phyloP scores from a whole-genome alignment of 192 early-diverging fungal genomes.

The Powellomyces hirtus region DNA sequence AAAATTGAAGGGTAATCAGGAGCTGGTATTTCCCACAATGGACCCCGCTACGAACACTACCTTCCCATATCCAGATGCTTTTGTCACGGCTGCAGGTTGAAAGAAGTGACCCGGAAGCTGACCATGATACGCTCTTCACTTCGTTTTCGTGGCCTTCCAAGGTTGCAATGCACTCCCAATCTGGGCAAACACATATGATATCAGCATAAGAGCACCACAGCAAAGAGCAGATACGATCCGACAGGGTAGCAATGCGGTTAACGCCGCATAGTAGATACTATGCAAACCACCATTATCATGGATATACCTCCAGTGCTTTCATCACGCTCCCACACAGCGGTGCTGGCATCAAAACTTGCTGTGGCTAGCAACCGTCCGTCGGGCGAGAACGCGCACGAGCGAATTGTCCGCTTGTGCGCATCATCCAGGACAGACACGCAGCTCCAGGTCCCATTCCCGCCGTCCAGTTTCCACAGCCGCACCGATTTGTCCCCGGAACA shows the following conservation, averaged over 20 bases:
- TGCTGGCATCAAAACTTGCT: conserved; percentile 90
- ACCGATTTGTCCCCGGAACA: conserved; percentile 88
- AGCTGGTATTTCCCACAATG: neutral
- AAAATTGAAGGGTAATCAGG: neutral
- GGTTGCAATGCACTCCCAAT: conserved; percentile 88
- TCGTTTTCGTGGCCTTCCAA: conserved; percentile 99
- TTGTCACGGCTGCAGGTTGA: conserved; percentile 96
- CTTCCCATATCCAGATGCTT: conserved; percentile 99
- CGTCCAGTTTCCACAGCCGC: conserved; percentile 70
- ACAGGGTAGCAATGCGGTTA: too few relatives aligned
- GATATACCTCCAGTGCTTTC: conserved; percentile 39
- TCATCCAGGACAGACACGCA: conserved; percentile 75
- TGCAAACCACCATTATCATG: conserved; percentile 11
- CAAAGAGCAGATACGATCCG: neutral
- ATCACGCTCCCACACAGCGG: conserved; percentile 85
- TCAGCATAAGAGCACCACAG: too few relatives aligned
- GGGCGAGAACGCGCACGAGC: conserved; percentile 81
- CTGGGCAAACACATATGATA: too few relatives aligned
- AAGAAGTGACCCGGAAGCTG: conserved; percentile 72
- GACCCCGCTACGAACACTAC: conserved; percentile 20
- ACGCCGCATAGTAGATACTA: too few relatives aligned
- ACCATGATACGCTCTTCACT: conserved; percentile 91
- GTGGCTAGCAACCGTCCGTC: conserved; percentile 72
- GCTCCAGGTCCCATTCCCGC: conserved; percentile 52
- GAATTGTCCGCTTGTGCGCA: conserved; percentile 89